Conservation (phyloP, 495 filamentous ascomycete genomes). For the Trichoderma parareesei region DNA sequence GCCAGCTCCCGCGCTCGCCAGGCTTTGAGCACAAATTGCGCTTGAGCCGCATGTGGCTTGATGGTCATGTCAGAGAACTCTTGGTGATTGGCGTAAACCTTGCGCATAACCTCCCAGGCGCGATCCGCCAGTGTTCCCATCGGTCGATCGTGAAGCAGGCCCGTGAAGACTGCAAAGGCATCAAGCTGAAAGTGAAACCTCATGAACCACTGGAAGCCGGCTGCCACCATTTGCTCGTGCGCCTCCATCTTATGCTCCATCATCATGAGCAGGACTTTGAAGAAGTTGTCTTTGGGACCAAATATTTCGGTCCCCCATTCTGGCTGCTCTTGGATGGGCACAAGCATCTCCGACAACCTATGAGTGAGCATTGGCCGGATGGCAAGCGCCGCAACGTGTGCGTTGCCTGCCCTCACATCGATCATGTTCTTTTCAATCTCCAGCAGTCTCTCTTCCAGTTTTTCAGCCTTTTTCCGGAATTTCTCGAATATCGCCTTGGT, state of each 20-base stretch:
- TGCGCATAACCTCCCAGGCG: slow-evolving; percentile 38
- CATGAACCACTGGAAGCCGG: slow-evolving; percentile 44
- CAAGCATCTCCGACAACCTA: slow-evolving; percentile 37
- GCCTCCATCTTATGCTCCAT: slow-evolving; percentile 36
- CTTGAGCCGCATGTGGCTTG: slow-evolving; percentile 33
- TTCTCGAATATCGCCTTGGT: slow-evolving; percentile 24
- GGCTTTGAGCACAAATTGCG: slow-evolving; percentile 35
- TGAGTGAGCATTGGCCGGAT: slow-evolving; percentile 36
- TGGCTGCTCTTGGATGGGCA: slow-evolving; percentile 34
- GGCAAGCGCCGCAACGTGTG: slow-evolving; percentile 48
- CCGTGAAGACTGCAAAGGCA: slow-evolving; percentile 44
- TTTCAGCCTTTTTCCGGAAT: slow-evolving; percentile 42
- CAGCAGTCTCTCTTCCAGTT: slow-evolving; percentile 33
- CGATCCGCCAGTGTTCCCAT: slow-evolving; percentile 43
- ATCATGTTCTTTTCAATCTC: slow-evolving; percentile 47
- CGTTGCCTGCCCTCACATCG: slow-evolving; percentile 49
- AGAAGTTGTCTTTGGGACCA: slow-evolving; percentile 37
- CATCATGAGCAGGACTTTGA: slow-evolving; percentile 34
- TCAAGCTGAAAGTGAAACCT: slow-evolving; percentile 43
- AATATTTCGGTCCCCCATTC: slow-evolving; percentile 32
- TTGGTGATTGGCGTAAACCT: slow-evolving; percentile 34
- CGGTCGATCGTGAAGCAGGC: slow-evolving; percentile 41
- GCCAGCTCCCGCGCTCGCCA: slow-evolving; percentile 37
- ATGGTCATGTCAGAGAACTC: slow-evolving; percentile 37
- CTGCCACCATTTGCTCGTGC: slow-evolving; percentile 28